Evolutionary conservation across 2,329 filamentous ascomycete species (phyloP).

Genomic region (Cladosporium colombiae): DNA sequence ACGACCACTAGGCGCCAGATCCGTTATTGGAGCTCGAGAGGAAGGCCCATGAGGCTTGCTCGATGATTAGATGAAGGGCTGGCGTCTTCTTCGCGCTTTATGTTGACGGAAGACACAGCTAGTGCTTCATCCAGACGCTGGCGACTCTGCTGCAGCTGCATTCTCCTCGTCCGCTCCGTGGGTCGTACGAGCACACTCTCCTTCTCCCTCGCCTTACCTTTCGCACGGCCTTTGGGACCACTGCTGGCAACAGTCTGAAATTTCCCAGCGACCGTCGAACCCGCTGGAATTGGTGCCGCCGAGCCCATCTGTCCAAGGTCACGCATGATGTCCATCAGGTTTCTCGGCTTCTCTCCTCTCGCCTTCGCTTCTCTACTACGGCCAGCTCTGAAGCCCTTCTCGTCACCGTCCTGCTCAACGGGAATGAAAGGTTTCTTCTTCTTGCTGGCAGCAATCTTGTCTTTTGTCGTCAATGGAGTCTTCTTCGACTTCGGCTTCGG

Average conservation of each 20-base stretch:
- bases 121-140: not conserved
- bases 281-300: not conserved
- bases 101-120: not conserved
- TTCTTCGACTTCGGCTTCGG: not conserved
- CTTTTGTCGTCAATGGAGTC: not conserved
- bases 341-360: conserved; percentile 2
- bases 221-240: not conserved
- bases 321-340: conserved; percentile 17
- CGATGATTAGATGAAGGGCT: too few species aligned
- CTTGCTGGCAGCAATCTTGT: not conserved
- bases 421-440: not conserved
- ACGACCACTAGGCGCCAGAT: conserved; percentile 28
- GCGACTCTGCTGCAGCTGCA: conserved; percentile 21
- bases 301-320: conserved; percentile 12
- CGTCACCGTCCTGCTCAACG: not conserved
- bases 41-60: conserved; percentile 1
- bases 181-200: conserved; percentile 15
- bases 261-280: not conserved
- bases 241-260: not conserved
- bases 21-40: conserved; percentile 18
- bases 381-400: not conserved
- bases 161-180: conserved; percentile 4
- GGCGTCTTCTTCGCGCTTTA: not conserved
- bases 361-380: not conserved
- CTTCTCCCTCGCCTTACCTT: not conserved